A percentile compares a stretch with the other conserved stretches of the same genome.
phyloP scores from a whole-genome alignment of 345 rosid species.

The Orychophragmus violaceus region DNA sequence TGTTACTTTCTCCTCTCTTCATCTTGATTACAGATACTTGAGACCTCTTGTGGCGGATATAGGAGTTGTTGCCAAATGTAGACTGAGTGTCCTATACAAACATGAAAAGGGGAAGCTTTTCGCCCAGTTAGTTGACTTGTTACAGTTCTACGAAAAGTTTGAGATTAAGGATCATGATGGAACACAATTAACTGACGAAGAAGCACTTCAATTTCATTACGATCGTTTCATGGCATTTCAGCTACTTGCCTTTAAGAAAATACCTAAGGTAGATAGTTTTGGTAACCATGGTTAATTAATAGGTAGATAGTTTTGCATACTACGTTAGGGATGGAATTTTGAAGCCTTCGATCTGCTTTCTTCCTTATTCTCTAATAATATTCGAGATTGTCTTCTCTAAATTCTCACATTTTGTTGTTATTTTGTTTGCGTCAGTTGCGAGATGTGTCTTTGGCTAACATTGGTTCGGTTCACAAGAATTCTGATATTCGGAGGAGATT shows the following conservation, averaged over 20 bases:
- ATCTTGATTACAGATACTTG: slow-evolving; percentile 55
- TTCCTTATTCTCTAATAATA: slow-evolving; percentile 16
- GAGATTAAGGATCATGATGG: slow-evolving; percentile 98
- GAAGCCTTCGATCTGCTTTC: neutral
- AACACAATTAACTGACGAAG: slow-evolving; percentile 89
- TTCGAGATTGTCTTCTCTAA: neutral
- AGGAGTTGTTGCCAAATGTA: slow-evolving; percentile 92
- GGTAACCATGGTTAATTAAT: neutral
- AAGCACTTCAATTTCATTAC: slow-evolving; percentile 85
- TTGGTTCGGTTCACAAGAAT: slow-evolving; percentile 81
- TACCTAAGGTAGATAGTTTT: slow-evolving; percentile 84
- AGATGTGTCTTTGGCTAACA: slow-evolving; percentile 82
- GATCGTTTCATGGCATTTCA: slow-evolving; percentile 84
- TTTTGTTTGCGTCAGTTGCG: slow-evolving; percentile 48
- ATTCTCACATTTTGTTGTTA: slow-evolving; percentile 1
- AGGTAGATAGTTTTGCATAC: neutral
- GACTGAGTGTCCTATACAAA: slow-evolving; percentile 75
- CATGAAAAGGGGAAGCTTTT: slow-evolving; percentile 91
- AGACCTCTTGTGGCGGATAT: slow-evolving; percentile 98
- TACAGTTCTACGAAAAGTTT: slow-evolving; percentile 95
- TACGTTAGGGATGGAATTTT: neutral
- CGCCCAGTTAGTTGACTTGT: slow-evolving; percentile 87
- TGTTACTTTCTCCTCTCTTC: neutral
- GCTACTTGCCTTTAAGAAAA: slow-evolving; percentile 80
- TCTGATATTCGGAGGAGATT: slow-evolving; percentile 83